Evolutionary conservation across 2,329 filamentous ascomycete genomes (phyloP).

Genomic region (Taxawa tesnikishii): DNA sequence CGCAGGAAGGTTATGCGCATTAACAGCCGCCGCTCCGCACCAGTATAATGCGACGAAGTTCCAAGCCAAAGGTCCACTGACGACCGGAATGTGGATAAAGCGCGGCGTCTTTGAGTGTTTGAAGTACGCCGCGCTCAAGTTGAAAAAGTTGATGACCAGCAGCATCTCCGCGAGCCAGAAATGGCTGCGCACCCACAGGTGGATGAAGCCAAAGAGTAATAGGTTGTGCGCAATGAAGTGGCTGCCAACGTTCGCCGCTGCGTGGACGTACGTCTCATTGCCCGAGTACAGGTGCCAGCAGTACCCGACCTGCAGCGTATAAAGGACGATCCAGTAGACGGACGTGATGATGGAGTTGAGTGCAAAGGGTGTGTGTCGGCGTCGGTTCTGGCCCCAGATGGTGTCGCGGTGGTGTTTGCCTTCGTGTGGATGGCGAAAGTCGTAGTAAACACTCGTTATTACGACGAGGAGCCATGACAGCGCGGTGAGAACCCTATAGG

Average conservation of each 20-base stretch:
- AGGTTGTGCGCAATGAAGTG: constrained; percentile 84
- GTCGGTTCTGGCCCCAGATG: constrained; percentile 64
- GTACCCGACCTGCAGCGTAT: constrained; percentile 65
- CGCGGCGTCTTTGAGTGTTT: constrained; percentile 48
- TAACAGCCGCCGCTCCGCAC: constrained; percentile 75
- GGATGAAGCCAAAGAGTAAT: constrained; percentile 67
- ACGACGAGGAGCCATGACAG: constrained; percentile 65
- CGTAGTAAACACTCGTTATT: constrained; percentile 63
- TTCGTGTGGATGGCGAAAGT: constrained; percentile 51
- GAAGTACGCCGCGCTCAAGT: constrained; percentile 69
- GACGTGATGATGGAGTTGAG: constrained; percentile 51
- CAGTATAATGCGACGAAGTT: constrained; percentile 79
- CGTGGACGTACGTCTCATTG: constrained; percentile 49
- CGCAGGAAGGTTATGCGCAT: constrained; percentile 54
- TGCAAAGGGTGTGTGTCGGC: constrained; percentile 59
- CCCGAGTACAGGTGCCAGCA: constrained; percentile 63
- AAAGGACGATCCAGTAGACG: constrained; percentile 71
- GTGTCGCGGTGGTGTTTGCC: constrained; percentile 40
- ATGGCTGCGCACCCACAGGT: constrained; percentile 66
- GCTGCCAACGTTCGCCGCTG: constrained; percentile 63
- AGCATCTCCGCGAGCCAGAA: constrained; percentile 68
- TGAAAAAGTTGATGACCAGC: constrained; percentile 69
- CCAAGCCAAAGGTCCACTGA: constrained; percentile 73
- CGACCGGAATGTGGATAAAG: constrained; percentile 63
- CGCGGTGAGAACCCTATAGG: constrained; percentile 65